A percentile compares a stretch with the other conserved stretches of the same genome.
Evolutionary conservation across 805 yeast species (phyloP).

Genomic region (Sugiyamaella lignohabitans): DNA sequence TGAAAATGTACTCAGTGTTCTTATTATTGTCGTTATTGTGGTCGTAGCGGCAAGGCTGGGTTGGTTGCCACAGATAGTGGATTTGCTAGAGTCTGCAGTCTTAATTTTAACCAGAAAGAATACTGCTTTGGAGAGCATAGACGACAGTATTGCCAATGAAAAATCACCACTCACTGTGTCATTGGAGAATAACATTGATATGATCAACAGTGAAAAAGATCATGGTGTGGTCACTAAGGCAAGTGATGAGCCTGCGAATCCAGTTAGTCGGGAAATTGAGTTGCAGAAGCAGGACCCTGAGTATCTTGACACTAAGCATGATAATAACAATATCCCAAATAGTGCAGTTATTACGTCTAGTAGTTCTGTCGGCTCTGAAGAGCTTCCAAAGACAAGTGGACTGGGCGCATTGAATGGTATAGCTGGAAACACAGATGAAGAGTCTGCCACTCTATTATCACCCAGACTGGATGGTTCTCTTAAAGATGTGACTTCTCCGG

Average conservation of each 20-base stretch:
- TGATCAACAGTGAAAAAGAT: neutral
- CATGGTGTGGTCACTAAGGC: neutral
- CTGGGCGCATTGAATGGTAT: too few species aligned
- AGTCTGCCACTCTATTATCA: neutral
- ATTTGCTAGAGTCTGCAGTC: constrained; percentile 17
- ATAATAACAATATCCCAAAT: too few species aligned
- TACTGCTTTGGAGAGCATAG: neutral
- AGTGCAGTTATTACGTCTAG: too few species aligned
- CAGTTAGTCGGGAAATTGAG: neutral
- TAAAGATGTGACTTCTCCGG: neutral
- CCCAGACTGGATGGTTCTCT: too few species aligned
- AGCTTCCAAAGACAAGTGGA: neutral
- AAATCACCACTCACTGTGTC: neutral
- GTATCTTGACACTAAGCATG: too few species aligned
- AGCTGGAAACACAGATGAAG: too few species aligned
- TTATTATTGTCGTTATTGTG: constrained; percentile 26
- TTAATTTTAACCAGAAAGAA: constrained; percentile 5
- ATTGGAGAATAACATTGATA: neutral
- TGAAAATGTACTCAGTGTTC: constrained; percentile 38
- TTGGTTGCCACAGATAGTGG: constrained; percentile 23
- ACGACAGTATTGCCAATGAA: neutral
- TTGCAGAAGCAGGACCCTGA: too few species aligned
- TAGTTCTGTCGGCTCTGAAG: too few species aligned
- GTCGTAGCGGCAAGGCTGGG: constrained; percentile 25
- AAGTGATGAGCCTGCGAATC: neutral